A percentile compares a stretch with the other conserved stretches of the same genome.
These are phyloP conservation scores for Rhizopus delemar DNA, from an alignment of 371 early-diverging fungal genomes.

Conservation along the genomic window DNA sequence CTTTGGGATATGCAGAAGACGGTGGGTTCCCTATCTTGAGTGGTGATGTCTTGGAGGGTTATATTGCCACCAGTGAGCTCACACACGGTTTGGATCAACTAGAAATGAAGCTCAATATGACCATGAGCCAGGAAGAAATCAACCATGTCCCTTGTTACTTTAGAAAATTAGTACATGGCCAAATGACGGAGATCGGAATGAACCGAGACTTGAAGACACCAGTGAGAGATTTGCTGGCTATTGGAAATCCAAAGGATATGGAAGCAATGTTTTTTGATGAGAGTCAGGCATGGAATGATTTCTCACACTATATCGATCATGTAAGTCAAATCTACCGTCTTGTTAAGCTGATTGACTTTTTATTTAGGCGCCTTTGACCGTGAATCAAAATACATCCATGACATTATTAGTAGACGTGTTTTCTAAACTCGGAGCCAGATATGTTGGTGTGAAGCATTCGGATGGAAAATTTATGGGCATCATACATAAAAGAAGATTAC, in stretches of 20 bases:
- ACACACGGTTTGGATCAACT: conserved; percentile 68
- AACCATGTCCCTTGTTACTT: conserved; percentile 34
- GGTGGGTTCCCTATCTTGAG: conserved; percentile 89
- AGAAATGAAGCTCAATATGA: conserved; percentile 31
- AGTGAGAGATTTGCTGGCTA: conserved; percentile 7
- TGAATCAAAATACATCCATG: conserved; percentile 75
- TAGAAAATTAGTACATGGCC: conserved; percentile 13
- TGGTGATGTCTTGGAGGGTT: conserved; percentile 74
- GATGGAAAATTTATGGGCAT: conserved; percentile 70
- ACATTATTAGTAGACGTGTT: conserved; percentile 89
- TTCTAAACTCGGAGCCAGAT: conserved; percentile 76
- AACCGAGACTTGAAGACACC: conserved; percentile 19
- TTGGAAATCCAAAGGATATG: not conserved
- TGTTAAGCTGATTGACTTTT: conserved; percentile 1
- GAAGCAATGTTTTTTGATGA: not conserved
- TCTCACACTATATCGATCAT: conserved; percentile 77
- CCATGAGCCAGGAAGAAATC: conserved; percentile 39
- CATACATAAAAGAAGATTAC: conserved; percentile 74
- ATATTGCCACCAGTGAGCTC: conserved; percentile 82
- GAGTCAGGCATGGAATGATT: conserved; percentile 45
- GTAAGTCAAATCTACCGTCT: conserved; percentile 28
- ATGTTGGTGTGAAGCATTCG: conserved; percentile 57
- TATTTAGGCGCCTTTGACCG: conserved; percentile 74
- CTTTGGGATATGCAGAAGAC: conserved; percentile 66
- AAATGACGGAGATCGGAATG: not conserved